Percentiles rank a stretch among this genome's conserved stretches.
Conservation (phyloP, 345 rosid genomes). For the Syzygium grande region DNA sequence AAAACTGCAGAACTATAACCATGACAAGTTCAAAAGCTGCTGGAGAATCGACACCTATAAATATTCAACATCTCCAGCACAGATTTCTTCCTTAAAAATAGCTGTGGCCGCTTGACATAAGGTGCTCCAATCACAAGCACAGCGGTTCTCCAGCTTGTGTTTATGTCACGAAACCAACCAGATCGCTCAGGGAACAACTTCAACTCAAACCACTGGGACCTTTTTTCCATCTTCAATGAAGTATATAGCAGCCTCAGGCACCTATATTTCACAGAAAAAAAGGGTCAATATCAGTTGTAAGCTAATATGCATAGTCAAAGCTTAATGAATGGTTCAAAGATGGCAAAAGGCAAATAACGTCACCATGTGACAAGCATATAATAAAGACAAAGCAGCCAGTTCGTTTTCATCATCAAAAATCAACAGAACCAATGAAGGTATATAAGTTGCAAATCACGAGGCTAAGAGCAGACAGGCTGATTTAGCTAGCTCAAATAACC, state of each 20-base stretch:
- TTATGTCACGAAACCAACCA: neutral
- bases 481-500: neutral
- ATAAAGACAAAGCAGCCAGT: neutral
- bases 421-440: neutral
- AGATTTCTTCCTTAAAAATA: neutral
- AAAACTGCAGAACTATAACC: neutral
- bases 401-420: neutral
- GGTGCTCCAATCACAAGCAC: neutral
- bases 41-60: neutral
- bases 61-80: neutral
- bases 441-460: neutral
- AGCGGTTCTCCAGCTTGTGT: neutral
- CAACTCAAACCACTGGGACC: slow-evolving; percentile 62
- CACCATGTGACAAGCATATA: neutral
- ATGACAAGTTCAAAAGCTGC: neutral
- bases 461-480: neutral
- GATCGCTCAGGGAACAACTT: neutral
- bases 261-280: slow-evolving; percentile 29
- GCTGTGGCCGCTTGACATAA: neutral
- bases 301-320: neutral
- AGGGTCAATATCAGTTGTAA: neutral
- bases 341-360: neutral
- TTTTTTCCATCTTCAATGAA: slow-evolving; percentile 91
- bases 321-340: neutral
- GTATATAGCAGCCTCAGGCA: slow-evolving; percentile 75